Percentiles rank a stretch among this genome's conserved stretches.
Conservation (phyloP, 179 eudicot species). For the Vitellaria paradoxa region DNA sequence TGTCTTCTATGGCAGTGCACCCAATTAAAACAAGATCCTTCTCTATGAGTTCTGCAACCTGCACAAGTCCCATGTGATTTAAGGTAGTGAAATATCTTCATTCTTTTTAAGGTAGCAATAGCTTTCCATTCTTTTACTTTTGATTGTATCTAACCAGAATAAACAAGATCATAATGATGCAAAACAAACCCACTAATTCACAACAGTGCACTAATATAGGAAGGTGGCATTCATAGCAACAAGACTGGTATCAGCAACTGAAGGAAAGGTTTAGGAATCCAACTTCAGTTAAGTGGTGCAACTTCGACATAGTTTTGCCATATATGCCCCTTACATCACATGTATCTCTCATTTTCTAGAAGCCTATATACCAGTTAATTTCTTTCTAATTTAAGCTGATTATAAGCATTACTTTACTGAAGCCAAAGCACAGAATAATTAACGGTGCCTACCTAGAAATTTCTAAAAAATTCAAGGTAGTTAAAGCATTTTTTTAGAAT, state of each 20-base stretch:
- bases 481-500: no score
- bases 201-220: not conserved
- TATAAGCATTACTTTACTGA: no score
- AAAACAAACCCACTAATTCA: not conserved
- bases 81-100: not conserved
- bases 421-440: no score
- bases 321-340: not conserved
- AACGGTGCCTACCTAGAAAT: no score
- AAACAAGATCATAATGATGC: not conserved
- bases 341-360: not conserved
- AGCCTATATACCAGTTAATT: not conserved
- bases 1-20: slow-evolving; percentile 95
- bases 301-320: no score
- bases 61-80: slow-evolving; percentile 19
- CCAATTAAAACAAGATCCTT: slow-evolving; percentile 88
- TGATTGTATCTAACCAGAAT: not conserved
- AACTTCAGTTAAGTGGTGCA: no score
- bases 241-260: not conserved
- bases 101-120: not conserved
- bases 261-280: not conserved
- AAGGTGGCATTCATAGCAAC: not conserved
- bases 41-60: slow-evolving; percentile 95
- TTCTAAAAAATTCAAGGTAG: no score
- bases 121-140: not conserved
- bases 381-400: not conserved